Percentiles rank a stretch among this genome's conserved stretches.
Conservation (phyloP, 805 yeast species). For the Candida nitratophila region DNA sequence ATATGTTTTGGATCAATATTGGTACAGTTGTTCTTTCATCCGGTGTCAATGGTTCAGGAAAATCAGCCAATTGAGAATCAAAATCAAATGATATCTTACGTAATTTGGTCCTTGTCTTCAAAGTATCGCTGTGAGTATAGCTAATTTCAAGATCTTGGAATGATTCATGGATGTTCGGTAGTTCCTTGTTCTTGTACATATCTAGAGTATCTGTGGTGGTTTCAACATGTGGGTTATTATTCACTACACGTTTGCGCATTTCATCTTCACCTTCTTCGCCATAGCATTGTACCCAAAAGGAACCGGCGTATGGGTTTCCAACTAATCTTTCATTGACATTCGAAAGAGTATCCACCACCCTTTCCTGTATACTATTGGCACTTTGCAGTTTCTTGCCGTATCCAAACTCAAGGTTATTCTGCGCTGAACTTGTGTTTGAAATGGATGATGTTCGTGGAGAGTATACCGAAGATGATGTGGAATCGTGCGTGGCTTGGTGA, state of each 20-base stretch:
- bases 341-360: too few species aligned
- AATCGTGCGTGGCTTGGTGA: neutral
- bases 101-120: too few species aligned
- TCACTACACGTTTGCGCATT: neutral
- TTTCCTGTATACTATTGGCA: too few species aligned
- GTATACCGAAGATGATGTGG: neutral
- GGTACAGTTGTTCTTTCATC: neutral
- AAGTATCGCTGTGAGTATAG: slow-evolving; percentile 28
- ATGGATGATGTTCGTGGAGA: neutral
- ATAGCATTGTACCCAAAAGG: slow-evolving; percentile 30
- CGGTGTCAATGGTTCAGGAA: neutral
- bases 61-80: neutral
- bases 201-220: slow-evolving; percentile 16
- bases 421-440: too few species aligned
- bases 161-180: slow-evolving; percentile 10
- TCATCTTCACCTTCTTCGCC: slow-evolving; percentile 1
- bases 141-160: slow-evolving; percentile 17
- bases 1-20: slow-evolving; percentile 11
- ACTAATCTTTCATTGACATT: too few species aligned
- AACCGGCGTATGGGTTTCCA: slow-evolving; percentile 33
- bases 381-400: too few species aligned
- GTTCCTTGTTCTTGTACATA: slow-evolving; percentile 10
- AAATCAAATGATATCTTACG: neutral
- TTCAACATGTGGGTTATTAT: neutral
- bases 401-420: too few species aligned